A percentile compares a stretch with the other conserved stretches of the same genome.
Evolutionary conservation across 2,329 filamentous ascomycete genomes (phyloP).

Genomic region (Aspergillus phoenicis): DNA sequence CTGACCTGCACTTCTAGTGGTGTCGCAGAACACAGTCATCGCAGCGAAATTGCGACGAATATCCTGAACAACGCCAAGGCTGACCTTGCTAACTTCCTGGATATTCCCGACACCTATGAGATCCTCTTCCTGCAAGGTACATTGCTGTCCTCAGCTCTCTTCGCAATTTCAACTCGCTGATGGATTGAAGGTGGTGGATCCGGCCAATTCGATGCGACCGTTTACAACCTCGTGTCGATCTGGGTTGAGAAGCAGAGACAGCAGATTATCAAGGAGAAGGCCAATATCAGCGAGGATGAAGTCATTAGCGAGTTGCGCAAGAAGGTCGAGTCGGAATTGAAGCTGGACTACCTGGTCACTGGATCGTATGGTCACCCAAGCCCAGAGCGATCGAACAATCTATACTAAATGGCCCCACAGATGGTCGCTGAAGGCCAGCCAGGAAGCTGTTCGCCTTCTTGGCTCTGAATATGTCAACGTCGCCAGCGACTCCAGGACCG

Average conservation of each 20-base stretch:
- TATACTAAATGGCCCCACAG: constrained; percentile 15
- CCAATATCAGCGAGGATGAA: constrained; percentile 56
- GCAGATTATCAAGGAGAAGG: constrained; percentile 51
- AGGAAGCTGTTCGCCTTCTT: constrained; percentile 77
- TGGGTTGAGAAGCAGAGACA: constrained; percentile 73
- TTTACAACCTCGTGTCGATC: constrained; percentile 80
- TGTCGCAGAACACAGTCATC: constrained; percentile 87
- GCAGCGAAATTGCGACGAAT: constrained; percentile 73
- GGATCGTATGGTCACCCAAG: constrained; percentile 55
- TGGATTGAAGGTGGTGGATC: constrained; percentile 69
- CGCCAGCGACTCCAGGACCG: constrained; percentile 64
- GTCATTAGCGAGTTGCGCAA: constrained; percentile 63
- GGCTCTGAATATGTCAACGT: constrained; percentile 78
- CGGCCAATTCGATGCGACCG: constrained; percentile 79
- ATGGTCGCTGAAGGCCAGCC: constrained; percentile 86
- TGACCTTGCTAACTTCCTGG: constrained; percentile 71
- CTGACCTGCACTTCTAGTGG: constrained; percentile 47
- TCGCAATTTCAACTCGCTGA: not conserved
- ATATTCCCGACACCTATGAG: constrained; percentile 84
- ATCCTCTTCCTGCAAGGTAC: constrained; percentile 72
- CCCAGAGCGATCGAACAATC: not conserved
- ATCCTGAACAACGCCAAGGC: constrained; percentile 80
- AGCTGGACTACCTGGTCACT: constrained; percentile 87
- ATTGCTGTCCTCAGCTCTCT: not conserved
- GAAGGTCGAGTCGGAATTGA: constrained; percentile 69